phyloP scores from a whole-genome alignment of 345 rosid species.

The Barbarea vulgaris region DNA sequence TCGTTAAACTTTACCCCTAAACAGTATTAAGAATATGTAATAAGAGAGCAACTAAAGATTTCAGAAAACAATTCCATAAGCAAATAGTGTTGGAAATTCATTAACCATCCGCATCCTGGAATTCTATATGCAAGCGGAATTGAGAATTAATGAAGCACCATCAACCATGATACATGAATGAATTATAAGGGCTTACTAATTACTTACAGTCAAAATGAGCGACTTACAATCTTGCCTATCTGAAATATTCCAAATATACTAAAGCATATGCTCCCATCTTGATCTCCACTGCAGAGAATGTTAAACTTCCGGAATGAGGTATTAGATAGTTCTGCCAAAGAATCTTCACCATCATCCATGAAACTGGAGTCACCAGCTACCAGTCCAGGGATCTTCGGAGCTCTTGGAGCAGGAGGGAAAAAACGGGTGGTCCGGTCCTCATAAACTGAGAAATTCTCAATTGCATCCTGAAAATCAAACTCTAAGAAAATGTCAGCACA shows the following conservation, averaged over 20 bases:
- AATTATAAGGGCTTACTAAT: not conserved
- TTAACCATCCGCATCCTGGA: not conserved
- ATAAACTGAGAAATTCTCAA: constrained; percentile 47
- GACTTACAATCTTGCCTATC: constrained; percentile 85
- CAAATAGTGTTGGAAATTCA: not conserved
- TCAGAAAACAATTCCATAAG: not conserved
- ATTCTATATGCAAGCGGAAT: constrained; percentile 1
- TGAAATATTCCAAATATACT: constrained; percentile 94
- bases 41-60: not conserved
- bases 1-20: not conserved
- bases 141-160: constrained; percentile 14
- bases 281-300: constrained; percentile 86
- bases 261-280: constrained; percentile 81
- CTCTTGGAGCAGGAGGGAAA: constrained; percentile 90
- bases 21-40: not conserved
- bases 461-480: constrained; percentile 51
- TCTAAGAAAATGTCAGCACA: not conserved
- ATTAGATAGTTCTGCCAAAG: constrained; percentile 73
- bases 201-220: constrained; percentile 11
- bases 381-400: constrained; percentile 78
- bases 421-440: constrained; percentile 90
- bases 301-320: constrained; percentile 82
- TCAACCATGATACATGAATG: constrained; percentile 14
- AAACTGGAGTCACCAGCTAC: constrained; percentile 82
- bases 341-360: constrained; percentile 83